These are phyloP conservation scores for Ophiostoma ulmi DNA, from an alignment of 2,329 filamentous ascomycete genomes.

Conservation along the genomic window DNA sequence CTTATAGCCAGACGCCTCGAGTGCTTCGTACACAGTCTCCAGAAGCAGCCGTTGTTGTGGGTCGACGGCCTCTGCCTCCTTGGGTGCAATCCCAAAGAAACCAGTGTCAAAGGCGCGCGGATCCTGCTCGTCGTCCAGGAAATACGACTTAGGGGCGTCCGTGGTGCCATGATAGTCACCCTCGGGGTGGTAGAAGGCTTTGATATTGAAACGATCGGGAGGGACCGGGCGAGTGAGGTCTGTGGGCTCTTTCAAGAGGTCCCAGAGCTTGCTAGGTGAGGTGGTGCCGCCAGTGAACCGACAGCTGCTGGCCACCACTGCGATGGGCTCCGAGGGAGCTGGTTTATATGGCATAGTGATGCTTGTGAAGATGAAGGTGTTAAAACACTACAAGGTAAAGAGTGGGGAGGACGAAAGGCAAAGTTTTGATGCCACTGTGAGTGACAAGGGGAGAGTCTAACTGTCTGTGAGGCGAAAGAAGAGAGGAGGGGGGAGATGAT, in stretches of 20 bases:
- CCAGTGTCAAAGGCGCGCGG: slow-evolving; percentile 34
- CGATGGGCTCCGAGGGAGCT: slow-evolving; percentile 30
- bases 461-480: background rate
- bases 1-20: slow-evolving; percentile 37
- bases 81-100: slow-evolving; percentile 39
- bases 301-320: slow-evolving; percentile 33
- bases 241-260: slow-evolving; percentile 30
- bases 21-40: slow-evolving; percentile 38
- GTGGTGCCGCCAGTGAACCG: slow-evolving; percentile 34
- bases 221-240: slow-evolving; percentile 33
- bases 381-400: too few relatives aligned
- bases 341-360: slow-evolving; percentile 21
- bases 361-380: background rate
- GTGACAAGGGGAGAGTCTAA: background rate
- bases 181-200: slow-evolving; percentile 34
- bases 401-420: background rate
- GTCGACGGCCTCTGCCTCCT: slow-evolving; percentile 38
- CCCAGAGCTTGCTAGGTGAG: slow-evolving; percentile 34
- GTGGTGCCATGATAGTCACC: slow-evolving; percentile 36
- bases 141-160: slow-evolving; percentile 34
- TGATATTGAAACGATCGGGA: slow-evolving; percentile 31
- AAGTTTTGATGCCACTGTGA: background rate
- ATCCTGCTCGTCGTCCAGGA: slow-evolving; percentile 31
- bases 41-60: slow-evolving; percentile 36
- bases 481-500: background rate